Conservation (phyloP, 2,329 filamentous ascomycete genomes). For the Alternaria atra region DNA sequence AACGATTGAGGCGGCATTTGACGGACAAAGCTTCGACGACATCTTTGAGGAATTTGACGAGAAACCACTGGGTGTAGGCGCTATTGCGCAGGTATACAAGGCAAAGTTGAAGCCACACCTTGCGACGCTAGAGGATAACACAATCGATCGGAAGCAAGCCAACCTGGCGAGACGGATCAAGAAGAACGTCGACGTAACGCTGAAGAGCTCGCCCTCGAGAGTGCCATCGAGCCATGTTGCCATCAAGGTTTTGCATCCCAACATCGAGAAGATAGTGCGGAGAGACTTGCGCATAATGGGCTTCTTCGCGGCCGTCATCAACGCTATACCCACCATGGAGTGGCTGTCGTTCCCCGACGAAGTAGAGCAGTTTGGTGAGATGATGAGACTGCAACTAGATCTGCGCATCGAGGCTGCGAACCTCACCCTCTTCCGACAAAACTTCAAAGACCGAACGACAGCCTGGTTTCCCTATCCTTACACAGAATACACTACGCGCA, state of each 20-base stretch:
- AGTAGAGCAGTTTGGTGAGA: conserved; percentile 91
- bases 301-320: conserved; percentile 86
- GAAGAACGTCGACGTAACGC: conserved; percentile 82
- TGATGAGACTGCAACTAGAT: conserved; percentile 98
- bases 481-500: conserved; percentile 87
- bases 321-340: conserved; percentile 90
- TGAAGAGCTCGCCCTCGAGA: conserved; percentile 85
- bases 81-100: conserved; percentile 97
- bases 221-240: conserved; percentile 93
- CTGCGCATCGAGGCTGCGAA: conserved; percentile 94
- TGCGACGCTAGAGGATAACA: conserved; percentile 68
- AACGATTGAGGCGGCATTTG: conserved; percentile 84
- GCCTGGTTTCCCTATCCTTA: conserved; percentile 99
- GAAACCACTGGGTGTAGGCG: conserved; percentile 87
- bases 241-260: conserved; percentile 93
- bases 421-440: conserved; percentile 83
- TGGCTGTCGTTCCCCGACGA: conserved; percentile 97
- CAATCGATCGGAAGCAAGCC: conserved; percentile 60
- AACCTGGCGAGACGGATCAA: conserved; percentile 74
- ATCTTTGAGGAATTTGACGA: conserved; percentile 98
- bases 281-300: conserved; percentile 93
- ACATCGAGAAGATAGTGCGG: conserved; percentile 88
- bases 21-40: conserved; percentile 79
- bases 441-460: conserved; percentile 88
- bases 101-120: conserved; percentile 87